phyloP scores from a whole-genome alignment of 1,284 basidiomycete genomes.

The Abortiporus biennis region DNA sequence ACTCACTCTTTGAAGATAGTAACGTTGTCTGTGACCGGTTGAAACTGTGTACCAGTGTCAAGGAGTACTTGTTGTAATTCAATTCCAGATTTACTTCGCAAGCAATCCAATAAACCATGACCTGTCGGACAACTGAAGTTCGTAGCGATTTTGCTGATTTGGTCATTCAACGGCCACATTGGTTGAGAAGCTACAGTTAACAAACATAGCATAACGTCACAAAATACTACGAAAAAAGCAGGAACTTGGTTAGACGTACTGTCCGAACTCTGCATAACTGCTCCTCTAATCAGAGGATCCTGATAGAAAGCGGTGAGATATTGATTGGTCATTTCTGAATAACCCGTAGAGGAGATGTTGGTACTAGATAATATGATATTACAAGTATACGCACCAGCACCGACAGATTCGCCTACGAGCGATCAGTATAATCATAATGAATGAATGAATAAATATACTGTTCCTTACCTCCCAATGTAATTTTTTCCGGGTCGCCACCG shows the following conservation, averaged over 20 bases:
- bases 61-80: conserved; percentile 28
- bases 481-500: conserved; percentile 37
- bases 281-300: conserved; percentile 32
- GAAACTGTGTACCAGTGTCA: conserved; percentile 33
- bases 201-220: not conserved
- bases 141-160: conserved; percentile 29
- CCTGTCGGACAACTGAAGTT: conserved; percentile 31
- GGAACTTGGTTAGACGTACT: conserved; percentile 23
- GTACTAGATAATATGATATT: not conserved
- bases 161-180: conserved; percentile 34
- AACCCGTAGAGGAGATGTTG: not conserved
- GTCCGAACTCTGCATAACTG: conserved; percentile 36
- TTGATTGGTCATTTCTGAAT: conserved; percentile 34
- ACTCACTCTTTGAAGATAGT: conserved; percentile 32
- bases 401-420: conserved; percentile 31
- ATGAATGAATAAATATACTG: no score
- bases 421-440: not conserved
- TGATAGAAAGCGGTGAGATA: conserved; percentile 34
- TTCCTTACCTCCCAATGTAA: conserved; percentile 29
- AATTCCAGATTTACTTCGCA: conserved; percentile 28
- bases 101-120: conserved; percentile 30
- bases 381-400: conserved; percentile 25
- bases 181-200: conserved; percentile 27
- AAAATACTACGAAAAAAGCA: not conserved
- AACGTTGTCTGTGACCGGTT: conserved; percentile 37